Evolutionary conservation across 495 filamentous ascomycete species (phyloP).

Genomic region (Pyrenopolyporus hunteri): DNA sequence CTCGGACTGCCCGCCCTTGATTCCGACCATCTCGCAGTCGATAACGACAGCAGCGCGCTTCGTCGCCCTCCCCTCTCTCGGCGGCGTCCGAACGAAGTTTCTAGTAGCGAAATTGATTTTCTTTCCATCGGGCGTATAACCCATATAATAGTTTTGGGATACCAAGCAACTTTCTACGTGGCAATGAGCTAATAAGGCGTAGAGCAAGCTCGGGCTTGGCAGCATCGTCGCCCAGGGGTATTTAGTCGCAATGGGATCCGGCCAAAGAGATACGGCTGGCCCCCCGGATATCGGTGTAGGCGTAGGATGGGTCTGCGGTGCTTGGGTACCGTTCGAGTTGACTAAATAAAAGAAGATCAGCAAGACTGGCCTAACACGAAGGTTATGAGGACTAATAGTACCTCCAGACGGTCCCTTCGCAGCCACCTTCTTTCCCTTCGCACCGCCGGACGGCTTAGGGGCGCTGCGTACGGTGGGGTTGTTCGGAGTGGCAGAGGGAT

Average conservation of each 20-base stretch:
- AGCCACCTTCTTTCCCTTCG: background rate
- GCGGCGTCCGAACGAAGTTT: conserved; percentile 5
- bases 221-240: conserved; percentile 26
- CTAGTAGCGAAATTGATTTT: background rate
- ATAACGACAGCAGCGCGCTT: conserved; percentile 47
- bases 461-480: background rate
- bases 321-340: background rate
- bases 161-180: conserved; percentile 2
- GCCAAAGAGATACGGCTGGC: background rate
- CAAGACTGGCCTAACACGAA: background rate
- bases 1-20: conserved; percentile 40
- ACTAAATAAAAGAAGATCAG: background rate
- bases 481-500: no score
- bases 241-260: background rate
- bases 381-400: background rate
- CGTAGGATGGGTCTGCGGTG: background rate
- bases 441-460: background rate
- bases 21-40: conserved; percentile 59
- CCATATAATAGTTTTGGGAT: conserved; percentile 6
- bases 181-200: background rate
- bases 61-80: background rate
- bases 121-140: background rate
- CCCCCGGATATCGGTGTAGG: background rate
- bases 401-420: background rate
- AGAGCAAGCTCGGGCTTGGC: background rate